A percentile compares a stretch with the other conserved stretches of the same genome.
These are phyloP conservation scores for Jamesozyma lodderae DNA, from an alignment of 805 yeast species.

Conservation along the genomic window DNA sequence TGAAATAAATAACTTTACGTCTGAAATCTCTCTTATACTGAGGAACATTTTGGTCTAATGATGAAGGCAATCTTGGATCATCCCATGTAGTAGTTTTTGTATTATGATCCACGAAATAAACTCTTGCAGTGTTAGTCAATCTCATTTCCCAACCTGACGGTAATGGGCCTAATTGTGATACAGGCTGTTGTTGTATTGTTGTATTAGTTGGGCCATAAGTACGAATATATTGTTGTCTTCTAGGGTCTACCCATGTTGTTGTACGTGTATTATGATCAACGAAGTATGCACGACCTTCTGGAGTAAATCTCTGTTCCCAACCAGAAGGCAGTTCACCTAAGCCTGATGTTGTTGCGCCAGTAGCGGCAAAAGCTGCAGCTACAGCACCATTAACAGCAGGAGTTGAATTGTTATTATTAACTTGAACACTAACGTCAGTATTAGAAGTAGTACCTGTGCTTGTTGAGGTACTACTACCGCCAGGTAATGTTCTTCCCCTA, in stretches of 20 bases:
- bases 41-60: conserved; percentile 96
- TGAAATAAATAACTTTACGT: conserved; percentile 92
- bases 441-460: conserved; percentile 1
- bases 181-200: conserved; percentile 95
- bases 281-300: conserved; percentile 96
- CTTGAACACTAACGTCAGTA: conserved; percentile 32
- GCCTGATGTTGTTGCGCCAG: conserved; percentile 86
- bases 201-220: conserved; percentile 80
- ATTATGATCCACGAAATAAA: conserved; percentile 96
- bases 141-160: conserved; percentile 99
- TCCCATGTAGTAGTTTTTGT: conserved; percentile 99
- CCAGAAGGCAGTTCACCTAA: conserved; percentile 96
- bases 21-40: conserved; percentile 98
- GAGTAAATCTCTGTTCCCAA: conserved; percentile 97
- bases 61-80: conserved; percentile 96
- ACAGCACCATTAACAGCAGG: conserved; percentile 45
- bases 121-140: conserved; percentile 95
- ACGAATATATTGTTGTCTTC: conserved; percentile 96
- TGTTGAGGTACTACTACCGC: conserved; percentile 29
- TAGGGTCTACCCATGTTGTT: conserved; percentile 99
- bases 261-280: conserved; percentile 99
- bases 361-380: conserved; percentile 58
- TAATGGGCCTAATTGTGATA: conserved; percentile 92
- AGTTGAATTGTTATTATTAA: conserved; percentile 38
- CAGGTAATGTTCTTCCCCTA: conserved; percentile 84